phyloP scores from a whole-genome alignment of 176 grass and related monocot genomes.

The Phyllostachys edulis region DNA sequence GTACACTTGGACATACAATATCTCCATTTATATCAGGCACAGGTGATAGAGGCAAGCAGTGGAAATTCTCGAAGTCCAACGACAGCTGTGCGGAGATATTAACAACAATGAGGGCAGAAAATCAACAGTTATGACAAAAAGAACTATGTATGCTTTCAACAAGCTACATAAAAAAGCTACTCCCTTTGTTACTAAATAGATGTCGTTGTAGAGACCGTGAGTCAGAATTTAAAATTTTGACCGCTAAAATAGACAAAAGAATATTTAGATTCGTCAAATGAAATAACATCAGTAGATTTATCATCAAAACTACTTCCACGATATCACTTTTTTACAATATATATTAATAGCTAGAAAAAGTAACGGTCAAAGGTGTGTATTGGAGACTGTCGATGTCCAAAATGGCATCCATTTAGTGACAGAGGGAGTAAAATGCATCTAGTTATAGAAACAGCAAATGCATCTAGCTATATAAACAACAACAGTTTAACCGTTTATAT shows the following conservation, averaged over 20 bases:
- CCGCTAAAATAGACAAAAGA: not conserved
- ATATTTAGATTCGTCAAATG: slow-evolving; percentile 5
- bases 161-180: not conserved
- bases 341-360: not conserved
- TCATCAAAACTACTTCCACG: not conserved
- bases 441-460: not conserved
- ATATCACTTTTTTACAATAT: not conserved
- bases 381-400: not conserved
- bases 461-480: not conserved
- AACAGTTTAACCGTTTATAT: slow-evolving; percentile 5
- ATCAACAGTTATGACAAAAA: slow-evolving; percentile 20
- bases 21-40: slow-evolving; percentile 62
- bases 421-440: slow-evolving; percentile 16
- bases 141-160: slow-evolving; percentile 5
- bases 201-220: not conserved
- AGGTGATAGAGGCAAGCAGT: slow-evolving; percentile 73
- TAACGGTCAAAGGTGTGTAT: not conserved
- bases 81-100: slow-evolving; percentile 59
- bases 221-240: not conserved
- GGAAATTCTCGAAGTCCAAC: slow-evolving; percentile 82
- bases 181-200: not conserved
- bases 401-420: not conserved
- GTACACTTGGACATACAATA: slow-evolving; percentile 70
- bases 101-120: slow-evolving; percentile 27
- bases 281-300: slow-evolving; percentile 11